Base-by-base conservation (phyloP, 495 filamentous ascomycete species). In the Daldinia grandis region DNA sequence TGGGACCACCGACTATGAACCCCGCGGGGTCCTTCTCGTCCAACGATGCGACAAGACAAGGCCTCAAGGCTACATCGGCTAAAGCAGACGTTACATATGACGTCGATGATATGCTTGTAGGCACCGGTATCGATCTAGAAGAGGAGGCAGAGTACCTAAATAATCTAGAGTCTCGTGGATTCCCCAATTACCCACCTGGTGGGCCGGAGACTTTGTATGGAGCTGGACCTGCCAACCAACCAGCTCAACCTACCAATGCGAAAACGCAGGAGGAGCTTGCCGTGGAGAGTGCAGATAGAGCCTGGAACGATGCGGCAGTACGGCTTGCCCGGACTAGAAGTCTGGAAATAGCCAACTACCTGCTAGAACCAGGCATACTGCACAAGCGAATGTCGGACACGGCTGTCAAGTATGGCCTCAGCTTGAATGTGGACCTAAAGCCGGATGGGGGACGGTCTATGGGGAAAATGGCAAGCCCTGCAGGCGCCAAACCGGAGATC, bases 121-220 rank as follows among this genome's bases (percentile, higher is more conserved):
- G 87, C 33, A 91, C 93, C 24, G 93, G 92, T 55, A 90, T 97
- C 63, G 91, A 97, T 82, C 81, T 97, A 1, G 87, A 87, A 57
- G 93, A 91, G 75, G 94, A 97, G 76, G 92, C 95, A 68, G 89
- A 91, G 42, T 88, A 84, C 64, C 78, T 94, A 61, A 86, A 89
- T 21, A 85, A 86, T 62, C 83, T 84, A 40, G 78, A 79, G 17
- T 76, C 75, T 27, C 76, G 76, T 17, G 83, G 84, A 17, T 84
- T 84, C 64, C 79, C 83, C 0, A 81, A 86, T 15, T 82, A 85
- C 35, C 73, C 81, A 9, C 81, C 85, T 5, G 85, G 83, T 10
- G 72, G 74, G 65, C 78, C 80, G 58, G 72, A 68, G 54, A 83
- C 80, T 30, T 87, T 89, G 61, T 90, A 87, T 69, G 89, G 87